Evolutionary conservation across 1,139 yeast genomes (phyloP).

Genomic region (Yamadazyma songkhlaensis): DNA sequence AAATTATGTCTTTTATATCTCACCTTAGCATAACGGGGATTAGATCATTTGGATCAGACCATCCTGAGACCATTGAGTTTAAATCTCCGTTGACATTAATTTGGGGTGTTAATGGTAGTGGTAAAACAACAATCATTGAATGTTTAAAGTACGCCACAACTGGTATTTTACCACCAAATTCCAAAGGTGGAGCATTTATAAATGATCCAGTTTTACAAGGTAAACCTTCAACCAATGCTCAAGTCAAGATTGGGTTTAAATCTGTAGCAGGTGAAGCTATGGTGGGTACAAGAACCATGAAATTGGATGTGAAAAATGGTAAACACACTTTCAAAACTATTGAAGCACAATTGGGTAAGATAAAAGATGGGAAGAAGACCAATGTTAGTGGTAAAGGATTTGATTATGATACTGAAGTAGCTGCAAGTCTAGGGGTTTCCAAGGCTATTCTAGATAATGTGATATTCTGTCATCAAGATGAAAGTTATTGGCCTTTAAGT

Average conservation of each 20-base stretch:
- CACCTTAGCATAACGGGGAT: constrained; percentile 88
- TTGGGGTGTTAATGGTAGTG: constrained; percentile 96
- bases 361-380: constrained; percentile 62
- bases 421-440: constrained; percentile 82
- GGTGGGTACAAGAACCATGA: constrained; percentile 86
- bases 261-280: constrained; percentile 72
- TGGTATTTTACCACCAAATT: constrained; percentile 93
- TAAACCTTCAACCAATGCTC: constrained; percentile 78
- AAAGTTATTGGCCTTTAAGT: constrained; percentile 92
- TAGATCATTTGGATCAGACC: constrained; percentile 82
- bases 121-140: constrained; percentile 97
- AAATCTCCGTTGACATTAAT: constrained; percentile 89
- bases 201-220: constrained; percentile 88
- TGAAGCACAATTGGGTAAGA: constrained; percentile 80
- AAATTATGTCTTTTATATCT: constrained; percentile 60
- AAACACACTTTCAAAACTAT: constrained; percentile 76
- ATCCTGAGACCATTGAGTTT: constrained; percentile 83
- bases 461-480: constrained; percentile 97
- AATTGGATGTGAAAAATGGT: constrained; percentile 57
- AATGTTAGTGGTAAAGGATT: constrained; percentile 81
- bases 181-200: constrained; percentile 94
- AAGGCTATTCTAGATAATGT: constrained; percentile 87
- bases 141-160: constrained; percentile 93
- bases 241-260: constrained; percentile 82
- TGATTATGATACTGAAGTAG: constrained; percentile 81